Evolutionary conservation across 345 rosid genomes (phyloP).

Genomic region (Euphorbia tirucalli): DNA sequence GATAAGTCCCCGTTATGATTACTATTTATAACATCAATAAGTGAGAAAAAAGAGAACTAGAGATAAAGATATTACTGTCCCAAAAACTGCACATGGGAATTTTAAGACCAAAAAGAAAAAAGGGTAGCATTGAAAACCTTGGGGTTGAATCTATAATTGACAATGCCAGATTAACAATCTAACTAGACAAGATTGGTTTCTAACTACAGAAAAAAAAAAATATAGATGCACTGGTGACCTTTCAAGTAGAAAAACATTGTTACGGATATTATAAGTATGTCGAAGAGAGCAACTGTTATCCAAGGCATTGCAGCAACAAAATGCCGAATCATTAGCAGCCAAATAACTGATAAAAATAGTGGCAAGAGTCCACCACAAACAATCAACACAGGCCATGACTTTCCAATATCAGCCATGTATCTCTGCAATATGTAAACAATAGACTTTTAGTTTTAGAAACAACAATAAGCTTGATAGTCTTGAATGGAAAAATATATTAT

Average conservation of each 20-base stretch:
- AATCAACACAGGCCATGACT: conserved; percentile 92
- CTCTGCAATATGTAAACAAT: conserved; percentile 50
- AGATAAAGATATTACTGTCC: background rate
- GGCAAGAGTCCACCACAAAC: conserved; percentile 96
- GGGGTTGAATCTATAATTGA: background rate
- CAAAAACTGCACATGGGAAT: background rate
- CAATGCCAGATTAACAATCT: background rate
- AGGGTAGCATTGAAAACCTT: background rate
- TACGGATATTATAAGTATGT: conserved; percentile 72
- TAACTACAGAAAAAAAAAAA: background rate
- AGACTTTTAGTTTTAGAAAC: conserved; percentile 13
- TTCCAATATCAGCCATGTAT: conserved; percentile 90
- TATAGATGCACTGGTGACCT: conserved; percentile 42
- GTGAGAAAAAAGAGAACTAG: conserved; percentile 2
- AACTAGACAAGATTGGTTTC: background rate
- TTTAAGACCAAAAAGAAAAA: background rate
- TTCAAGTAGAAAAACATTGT: conserved; percentile 83
- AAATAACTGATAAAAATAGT: conserved; percentile 75
- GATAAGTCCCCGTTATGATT: background rate
- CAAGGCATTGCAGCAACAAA: conserved; percentile 98
- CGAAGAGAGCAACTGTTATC: conserved; percentile 84
- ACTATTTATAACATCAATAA: background rate
- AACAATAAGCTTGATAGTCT: background rate
- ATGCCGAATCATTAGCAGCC: conserved; percentile 89
- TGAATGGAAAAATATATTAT: background rate